These are phyloP conservation scores for Hericium erinaceus DNA, from an alignment of 768 basidiomycete genomes.

Conservation along the genomic window DNA sequence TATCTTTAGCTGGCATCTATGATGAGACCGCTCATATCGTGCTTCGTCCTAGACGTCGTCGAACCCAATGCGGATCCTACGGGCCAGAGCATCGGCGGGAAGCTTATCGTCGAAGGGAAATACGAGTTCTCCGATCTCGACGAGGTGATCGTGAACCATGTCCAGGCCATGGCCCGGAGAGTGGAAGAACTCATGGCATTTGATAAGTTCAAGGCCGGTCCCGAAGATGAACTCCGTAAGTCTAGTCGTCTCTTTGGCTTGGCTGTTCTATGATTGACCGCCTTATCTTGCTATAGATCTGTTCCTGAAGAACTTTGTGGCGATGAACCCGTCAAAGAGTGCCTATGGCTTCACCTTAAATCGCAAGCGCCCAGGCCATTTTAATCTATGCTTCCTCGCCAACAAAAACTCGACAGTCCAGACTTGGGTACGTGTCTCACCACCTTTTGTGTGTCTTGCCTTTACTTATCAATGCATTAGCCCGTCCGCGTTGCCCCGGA, in stretches of 20 bases:
- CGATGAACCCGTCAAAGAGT: conserved; percentile 88
- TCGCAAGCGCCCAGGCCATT: conserved; percentile 83
- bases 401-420: conserved; percentile 86
- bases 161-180: conserved; percentile 86
- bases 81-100: conserved; percentile 51
- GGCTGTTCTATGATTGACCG: not conserved
- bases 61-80: conserved; percentile 71
- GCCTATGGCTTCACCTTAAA: conserved; percentile 95
- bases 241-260: conserved; percentile 11
- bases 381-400: conserved; percentile 87
- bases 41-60: conserved; percentile 41
- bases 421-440: conserved; percentile 66
- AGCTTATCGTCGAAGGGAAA: conserved; percentile 63
- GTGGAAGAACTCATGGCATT: conserved; percentile 93
- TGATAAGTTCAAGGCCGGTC: conserved; percentile 87
- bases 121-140: conserved; percentile 91
- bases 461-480: conserved; percentile 26
- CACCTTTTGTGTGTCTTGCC: not conserved
- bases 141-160: conserved; percentile 93
- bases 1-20: not conserved
- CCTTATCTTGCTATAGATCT: conserved; percentile 42
- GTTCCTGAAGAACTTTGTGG: conserved; percentile 81
- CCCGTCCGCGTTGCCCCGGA: conserved; percentile 82
- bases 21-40: not conserved
- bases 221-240: conserved; percentile 88